Evolutionary conservation across 2,329 filamentous ascomycete species (phyloP), one percentile per base, ranked within the genome.

Genomic region (Fusarium tupiense): DNA sequence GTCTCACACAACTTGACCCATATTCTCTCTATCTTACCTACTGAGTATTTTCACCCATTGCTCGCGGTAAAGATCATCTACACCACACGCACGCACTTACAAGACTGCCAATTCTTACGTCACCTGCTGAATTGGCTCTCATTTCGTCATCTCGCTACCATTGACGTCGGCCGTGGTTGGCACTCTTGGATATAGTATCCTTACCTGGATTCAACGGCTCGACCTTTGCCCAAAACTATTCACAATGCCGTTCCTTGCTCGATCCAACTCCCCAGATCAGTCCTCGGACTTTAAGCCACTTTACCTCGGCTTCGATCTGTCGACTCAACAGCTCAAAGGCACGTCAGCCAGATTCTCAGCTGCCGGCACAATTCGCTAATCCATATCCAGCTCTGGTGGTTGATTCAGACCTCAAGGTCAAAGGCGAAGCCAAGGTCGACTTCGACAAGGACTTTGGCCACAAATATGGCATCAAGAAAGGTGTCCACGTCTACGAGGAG

Each of bases 251-350:
- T 74, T 46, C 37, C 59, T 71, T 31, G 62, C 71, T 67, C 69
- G 29, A 31, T 54, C 64, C 44, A 61, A 56, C 26, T 52, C 54
- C 20, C 29, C 59, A 26, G 43, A 59, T 33, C 37, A 67, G 67
- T 60, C 75, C 49, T 65, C 72, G 5, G 76, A 78, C 54, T 71
- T 67, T 14, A 77, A 71, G 87, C 91, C 93, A 24, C 86, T 97
- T 70, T 98, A 97, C 81, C 88, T 98, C 80, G 96, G 96, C 69
- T 95, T 98, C 82, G 96, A 99, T 85, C 91, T 98, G 69, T 98
- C 95, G 49, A 98, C 96, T 66, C 96, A 98, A 83, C 96, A 98
- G 82, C 89, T 98, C 66, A 98, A 99, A 89, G 95, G 94, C 91
- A 83, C 22, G 73, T 57, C 22, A n/a, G 14, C 22, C 49, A 41